Base-by-base conservation (phyloP, 805 yeast species). In the Wickerhamomyces pijperi region DNA sequence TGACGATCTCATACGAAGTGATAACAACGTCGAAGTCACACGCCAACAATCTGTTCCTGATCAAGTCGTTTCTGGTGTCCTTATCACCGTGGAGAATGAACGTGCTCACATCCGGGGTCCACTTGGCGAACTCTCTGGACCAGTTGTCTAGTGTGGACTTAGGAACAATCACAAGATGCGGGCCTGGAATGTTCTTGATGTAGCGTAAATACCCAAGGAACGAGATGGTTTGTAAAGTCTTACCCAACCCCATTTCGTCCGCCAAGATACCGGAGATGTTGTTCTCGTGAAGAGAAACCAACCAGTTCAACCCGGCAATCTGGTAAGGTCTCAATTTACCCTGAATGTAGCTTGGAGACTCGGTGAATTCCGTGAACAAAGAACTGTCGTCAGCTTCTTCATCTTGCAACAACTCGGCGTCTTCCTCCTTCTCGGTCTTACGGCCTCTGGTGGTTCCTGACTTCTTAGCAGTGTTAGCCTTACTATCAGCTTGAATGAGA, bases 221-320 rank as follows among this genome's bases (percentile, higher is more conserved):
- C 14, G 90, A 74, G 46, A 82, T 82, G 0, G 90, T 82, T 56
- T 82, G 92, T 42, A 82, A 61, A 3, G 92, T 82, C 55, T 82
- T 82, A 48, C 92, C 92, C 44, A 82, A 60, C 2, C 92, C 92
- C 92, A 82, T 82, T 60, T 82, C 92, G 59, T 82, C 92, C 1
- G 92, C 92, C 42, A 82, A 64, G 19, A 82, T 82, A 43, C 92
- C 92, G 1, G 82, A 73, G 35, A 82, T 61, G 43, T 75, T 72
- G 59, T 79, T 80, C 45, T 76, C 80, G 49, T 78, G 74, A 42
- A 82, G 59, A 1, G 81, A 68, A 13, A 82, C 71, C 48, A 82
- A 60, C 94, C 94, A 82, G 55, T 82, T 82, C 44, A 82, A 63
- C 45, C 92, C 94, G 56, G 79, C 87, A 45, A 82, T 68, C 59